These are phyloP conservation scores for Gleditsia sinensis DNA, from an alignment of 306 rosid species.

Conservation along the genomic window DNA sequence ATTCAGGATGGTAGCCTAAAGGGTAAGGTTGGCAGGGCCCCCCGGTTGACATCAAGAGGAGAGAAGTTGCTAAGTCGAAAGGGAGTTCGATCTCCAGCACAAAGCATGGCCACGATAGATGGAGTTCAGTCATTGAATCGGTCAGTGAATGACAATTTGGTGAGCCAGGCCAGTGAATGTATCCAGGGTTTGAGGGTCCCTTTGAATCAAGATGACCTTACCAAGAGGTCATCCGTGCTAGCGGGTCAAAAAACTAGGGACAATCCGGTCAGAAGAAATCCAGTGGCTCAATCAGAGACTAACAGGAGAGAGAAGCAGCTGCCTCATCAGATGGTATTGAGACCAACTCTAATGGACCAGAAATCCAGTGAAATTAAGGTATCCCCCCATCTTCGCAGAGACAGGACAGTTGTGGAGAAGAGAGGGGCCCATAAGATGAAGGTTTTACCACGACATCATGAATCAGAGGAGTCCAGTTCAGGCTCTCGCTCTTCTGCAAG, in stretches of 20 bases:
- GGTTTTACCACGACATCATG: conserved; percentile 16
- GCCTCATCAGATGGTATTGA: conserved; percentile 34
- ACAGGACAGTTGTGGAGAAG: conserved; percentile 2
- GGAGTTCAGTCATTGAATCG: conserved; percentile 39
- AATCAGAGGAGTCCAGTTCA: conserved; percentile 38
- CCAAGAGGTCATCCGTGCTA: conserved; percentile 21
- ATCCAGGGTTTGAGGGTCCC: conserved; percentile 63
- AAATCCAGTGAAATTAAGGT: conserved; percentile 33
- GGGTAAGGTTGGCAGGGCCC: background rate
- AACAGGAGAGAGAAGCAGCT: conserved; percentile 24
- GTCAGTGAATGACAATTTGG: conserved; percentile 17
- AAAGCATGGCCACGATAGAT: conserved; percentile 16
- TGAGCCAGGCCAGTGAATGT: conserved; percentile 36
- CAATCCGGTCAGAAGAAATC: conserved; percentile 27
- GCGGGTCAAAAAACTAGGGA: conserved; percentile 14
- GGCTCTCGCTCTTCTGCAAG: conserved; percentile 32
- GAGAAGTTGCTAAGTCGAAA: conserved; percentile 19
- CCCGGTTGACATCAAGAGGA: conserved; percentile 11
- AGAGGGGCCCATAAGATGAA: conserved; percentile 25
- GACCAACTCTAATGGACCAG: conserved; percentile 51
- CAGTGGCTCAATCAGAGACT: conserved; percentile 9
- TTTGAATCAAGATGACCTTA: conserved; percentile 22
- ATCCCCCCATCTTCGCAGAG: conserved; percentile 34
- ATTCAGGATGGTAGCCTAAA: background rate
- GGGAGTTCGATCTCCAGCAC: conserved; percentile 18